A percentile compares a stretch with the other conserved stretches of the same genome.
phyloP scores from a whole-genome alignment of 2,329 filamentous ascomycete species.

The Colletotrichum gloeosporioides region DNA sequence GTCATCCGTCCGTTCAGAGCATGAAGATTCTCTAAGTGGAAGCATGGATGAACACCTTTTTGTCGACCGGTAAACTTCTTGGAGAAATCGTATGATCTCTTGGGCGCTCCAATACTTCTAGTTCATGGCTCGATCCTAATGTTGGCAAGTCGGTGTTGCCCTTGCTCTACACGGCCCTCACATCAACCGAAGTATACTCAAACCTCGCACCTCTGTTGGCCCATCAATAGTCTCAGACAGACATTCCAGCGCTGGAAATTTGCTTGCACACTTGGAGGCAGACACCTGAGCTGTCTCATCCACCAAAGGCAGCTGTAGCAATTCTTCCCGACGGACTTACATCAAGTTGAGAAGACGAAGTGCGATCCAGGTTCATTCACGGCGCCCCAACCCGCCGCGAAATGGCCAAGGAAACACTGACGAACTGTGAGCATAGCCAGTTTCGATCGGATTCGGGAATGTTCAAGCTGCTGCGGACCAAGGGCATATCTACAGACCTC shows the following conservation, averaged over 20 bases:
- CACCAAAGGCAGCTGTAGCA: background rate
- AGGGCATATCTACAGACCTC: background rate
- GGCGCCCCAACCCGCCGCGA: background rate
- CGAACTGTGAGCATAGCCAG: fast-evolving
- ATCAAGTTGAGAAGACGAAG: background rate
- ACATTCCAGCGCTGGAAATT: background rate
- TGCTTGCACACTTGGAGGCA: background rate
- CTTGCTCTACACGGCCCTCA: background rate
- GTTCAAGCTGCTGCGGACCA: background rate
- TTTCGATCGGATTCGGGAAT: background rate
- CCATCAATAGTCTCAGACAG: background rate
- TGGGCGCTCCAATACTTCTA: fast-evolving
- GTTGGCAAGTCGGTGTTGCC: fast-evolving
- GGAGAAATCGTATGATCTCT: background rate
- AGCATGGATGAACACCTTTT: fast-evolving
- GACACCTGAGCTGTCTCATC: background rate
- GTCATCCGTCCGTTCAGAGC: too few relatives aligned
- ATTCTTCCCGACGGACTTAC: background rate
- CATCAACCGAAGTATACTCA: too few relatives aligned
- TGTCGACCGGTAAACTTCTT: background rate
- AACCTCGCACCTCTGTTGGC: too few relatives aligned
- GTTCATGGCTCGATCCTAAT: background rate
- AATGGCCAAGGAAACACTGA: background rate
- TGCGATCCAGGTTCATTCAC: background rate
- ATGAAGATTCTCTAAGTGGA: background rate